These are phyloP conservation scores for Ciborinia camelliae DNA, from an alignment of 2,329 filamentous ascomycete species.

Conservation along the genomic window DNA sequence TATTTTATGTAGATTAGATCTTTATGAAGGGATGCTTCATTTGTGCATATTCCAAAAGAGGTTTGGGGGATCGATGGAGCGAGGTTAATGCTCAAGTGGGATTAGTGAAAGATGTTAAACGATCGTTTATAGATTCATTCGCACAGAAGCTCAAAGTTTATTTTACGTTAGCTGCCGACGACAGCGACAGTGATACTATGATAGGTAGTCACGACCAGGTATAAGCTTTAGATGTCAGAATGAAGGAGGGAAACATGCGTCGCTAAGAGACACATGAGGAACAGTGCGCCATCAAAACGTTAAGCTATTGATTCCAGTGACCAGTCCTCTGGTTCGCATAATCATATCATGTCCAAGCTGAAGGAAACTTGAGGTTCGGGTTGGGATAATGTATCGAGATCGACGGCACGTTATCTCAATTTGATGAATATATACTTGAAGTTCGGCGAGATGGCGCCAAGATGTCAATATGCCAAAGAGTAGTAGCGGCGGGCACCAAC, in stretches of 20 bases:
- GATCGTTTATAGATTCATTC: neutral
- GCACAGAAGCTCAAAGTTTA: neutral
- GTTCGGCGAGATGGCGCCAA: neutral
- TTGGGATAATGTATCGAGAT: neutral
- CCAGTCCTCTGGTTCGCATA: neutral
- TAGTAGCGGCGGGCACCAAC: neutral
- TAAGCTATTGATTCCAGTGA: conserved; percentile 10
- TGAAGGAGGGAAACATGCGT: no score
- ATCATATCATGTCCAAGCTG: neutral
- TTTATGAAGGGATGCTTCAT: neutral
- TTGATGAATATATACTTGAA: neutral
- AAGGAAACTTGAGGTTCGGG: neutral
- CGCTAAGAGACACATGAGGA: neutral
- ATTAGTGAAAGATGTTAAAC: no score
- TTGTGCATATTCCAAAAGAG: neutral
- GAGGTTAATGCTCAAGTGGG: no score
- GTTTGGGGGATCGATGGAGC: neutral
- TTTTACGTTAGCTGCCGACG: neutral
- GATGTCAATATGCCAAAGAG: neutral
- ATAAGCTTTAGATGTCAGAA: no score
- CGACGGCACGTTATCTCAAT: neutral
- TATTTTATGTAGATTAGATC: neutral
- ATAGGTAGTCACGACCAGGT: no score
- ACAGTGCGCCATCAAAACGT: conserved; percentile 3
- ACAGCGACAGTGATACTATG: neutral